A percentile compares a stretch with the other conserved stretches of the same genome.
phyloP scores from a whole-genome alignment of 1,139 yeast genomes.

The Yamadazyma triangularis region DNA sequence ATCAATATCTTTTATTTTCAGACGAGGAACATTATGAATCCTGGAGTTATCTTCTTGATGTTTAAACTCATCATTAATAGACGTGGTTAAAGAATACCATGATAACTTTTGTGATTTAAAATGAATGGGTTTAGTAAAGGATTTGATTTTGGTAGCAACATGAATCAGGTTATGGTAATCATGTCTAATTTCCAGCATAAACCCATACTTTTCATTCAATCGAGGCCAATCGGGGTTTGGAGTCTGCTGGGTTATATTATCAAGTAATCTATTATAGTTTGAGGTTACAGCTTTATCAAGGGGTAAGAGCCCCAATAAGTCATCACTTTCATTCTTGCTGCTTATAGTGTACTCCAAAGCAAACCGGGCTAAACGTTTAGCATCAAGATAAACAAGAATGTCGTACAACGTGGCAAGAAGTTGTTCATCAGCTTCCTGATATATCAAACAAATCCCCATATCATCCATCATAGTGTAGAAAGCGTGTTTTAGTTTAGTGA shows the following conservation, averaged over 20 bases:
- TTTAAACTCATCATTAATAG: conserved; percentile 26
- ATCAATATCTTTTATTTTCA: conserved; percentile 38
- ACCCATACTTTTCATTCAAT: conserved; percentile 14
- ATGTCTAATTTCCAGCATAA: conserved; percentile 23
- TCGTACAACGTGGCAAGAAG: conserved; percentile 46
- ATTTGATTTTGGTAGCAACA: background rate
- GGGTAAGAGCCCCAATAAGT: conserved; percentile 35
- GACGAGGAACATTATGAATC: conserved; percentile 29
- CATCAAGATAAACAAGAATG: conserved; percentile 45
- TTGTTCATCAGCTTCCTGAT: conserved; percentile 60
- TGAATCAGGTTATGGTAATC: conserved; percentile 25
- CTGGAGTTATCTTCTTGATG: conserved; percentile 26
- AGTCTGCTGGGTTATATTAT: background rate
- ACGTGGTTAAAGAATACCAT: conserved; percentile 25
- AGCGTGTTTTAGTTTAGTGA: conserved; percentile 15
- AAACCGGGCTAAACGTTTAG: conserved; percentile 51
- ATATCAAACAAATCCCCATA: conserved; percentile 49
- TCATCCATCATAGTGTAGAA: conserved; percentile 52
- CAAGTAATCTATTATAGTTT: background rate
- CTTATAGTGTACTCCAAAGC: conserved; percentile 58
- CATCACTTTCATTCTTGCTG: conserved; percentile 43
- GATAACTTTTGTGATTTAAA: conserved; percentile 12
- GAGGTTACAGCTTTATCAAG: conserved; percentile 10
- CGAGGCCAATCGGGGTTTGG: background rate
- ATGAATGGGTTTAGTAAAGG: conserved; percentile 5